Conservation (phyloP, 148 eudicot species). For the Spergularia bocconei region DNA sequence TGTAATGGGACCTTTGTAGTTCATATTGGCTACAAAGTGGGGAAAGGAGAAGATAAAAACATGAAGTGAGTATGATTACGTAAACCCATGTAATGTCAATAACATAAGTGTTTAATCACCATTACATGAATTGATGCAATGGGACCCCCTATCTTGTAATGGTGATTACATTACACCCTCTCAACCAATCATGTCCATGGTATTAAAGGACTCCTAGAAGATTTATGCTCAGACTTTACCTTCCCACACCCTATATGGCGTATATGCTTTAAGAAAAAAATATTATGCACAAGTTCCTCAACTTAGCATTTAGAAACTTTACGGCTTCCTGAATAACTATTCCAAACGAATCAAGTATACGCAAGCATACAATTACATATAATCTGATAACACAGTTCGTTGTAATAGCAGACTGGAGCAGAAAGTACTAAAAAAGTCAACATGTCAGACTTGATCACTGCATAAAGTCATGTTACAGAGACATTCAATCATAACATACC, state of each 20-base stretch:
- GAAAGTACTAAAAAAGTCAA: background rate
- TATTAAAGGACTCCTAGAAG: background rate
- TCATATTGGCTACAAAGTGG: no score
- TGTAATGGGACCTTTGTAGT: no score
- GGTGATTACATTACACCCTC: no score
- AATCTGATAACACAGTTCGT: background rate
- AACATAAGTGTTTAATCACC: no score
- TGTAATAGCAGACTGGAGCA: background rate
- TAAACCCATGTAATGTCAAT: no score
- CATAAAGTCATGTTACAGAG: background rate
- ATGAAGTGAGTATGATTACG: no score
- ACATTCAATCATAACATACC: slow-evolving; percentile 37
- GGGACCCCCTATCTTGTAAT: no score
- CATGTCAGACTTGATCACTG: background rate
- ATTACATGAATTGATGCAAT: no score
- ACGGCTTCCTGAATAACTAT: background rate
- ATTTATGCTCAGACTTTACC: background rate
- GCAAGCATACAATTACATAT: background rate
- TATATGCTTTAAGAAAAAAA: background rate
- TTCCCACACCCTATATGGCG: background rate
- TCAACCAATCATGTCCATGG: no score
- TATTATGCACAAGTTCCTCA: background rate
- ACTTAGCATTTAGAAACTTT: background rate
- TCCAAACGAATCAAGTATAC: background rate
- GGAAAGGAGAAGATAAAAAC: no score